Evolutionary conservation across 768 basidiomycete species (phyloP), one percentile per base, ranked within the genome.

Genomic region (Amanita rubescens): DNA sequence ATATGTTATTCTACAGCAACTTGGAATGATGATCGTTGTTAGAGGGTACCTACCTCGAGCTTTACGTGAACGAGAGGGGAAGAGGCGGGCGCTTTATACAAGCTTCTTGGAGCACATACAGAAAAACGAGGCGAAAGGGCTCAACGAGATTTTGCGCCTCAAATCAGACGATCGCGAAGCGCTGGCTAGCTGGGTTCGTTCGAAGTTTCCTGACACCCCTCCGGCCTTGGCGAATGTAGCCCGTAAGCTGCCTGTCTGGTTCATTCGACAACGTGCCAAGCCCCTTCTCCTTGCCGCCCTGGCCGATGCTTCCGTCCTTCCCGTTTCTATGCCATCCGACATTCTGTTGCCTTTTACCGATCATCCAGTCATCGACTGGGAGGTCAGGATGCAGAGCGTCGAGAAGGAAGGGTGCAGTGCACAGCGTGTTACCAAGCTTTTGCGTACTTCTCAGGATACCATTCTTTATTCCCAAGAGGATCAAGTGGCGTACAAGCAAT

Each of bases 191-290:
- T 74, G 73, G 73, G 60, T 64, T 32, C 60, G 66, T 5, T 33
- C 15, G 0, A 59, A 60, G 8, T 58, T 65, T 19, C 11, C 20
- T 3, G 20, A 49, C 42, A 37, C 38, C 24, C 50, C 59, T 15
- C 46, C 52, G 30, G 51, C 63, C 11, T 24, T 38, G 6, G 53
- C 60, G 19, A 33, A 63, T 39, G 37, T 60, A 12, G 69, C 67
- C 2, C 55, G 47, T 25, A 47, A 41, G n/a, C 63, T 76, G 42
- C 72, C 74, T 14, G 65, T 72, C 17, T 71, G 70, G 71, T 60
- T 57, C 4, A 63, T 61, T 3, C 55, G 47, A 22, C 58, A 47
- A 30, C 45, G 35, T 49, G 58, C 32, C 46, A 42, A 47, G 7
- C 54, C 37, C 19, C 55, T 56, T 43, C 60, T 59, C 47, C 58